Evolutionary conservation across 1,139 yeast genomes (phyloP), one percentile per base, ranked within the genome.

Genomic region (Yamadazyma jaroonii): DNA sequence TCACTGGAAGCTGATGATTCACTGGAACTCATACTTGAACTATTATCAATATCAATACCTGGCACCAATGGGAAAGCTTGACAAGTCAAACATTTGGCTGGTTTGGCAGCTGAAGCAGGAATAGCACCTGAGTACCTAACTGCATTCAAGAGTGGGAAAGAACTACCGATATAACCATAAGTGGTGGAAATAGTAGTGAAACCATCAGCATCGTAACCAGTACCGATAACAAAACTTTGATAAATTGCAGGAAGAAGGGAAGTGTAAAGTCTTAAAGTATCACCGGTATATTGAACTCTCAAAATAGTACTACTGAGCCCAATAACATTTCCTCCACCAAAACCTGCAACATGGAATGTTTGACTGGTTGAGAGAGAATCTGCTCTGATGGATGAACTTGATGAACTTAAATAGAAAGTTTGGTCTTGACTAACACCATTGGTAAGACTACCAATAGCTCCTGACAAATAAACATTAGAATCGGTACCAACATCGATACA

Each of bases 331-430:
- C 64, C 60, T 36, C 47, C 47, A 36, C 69, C 69, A 38, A 53
- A 63, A 25, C 67, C 67, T 17, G 53, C 54, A 23, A 64, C 66
- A 6, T 44, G 53, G 41, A 52, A 54, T 8, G 61, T 56, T 39
- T 48, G 55, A 26, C 52, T 24, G 10, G 41, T 11, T 11, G 53
- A 41, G 12, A 54, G 27, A 6, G 54, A 50, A 23, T 47, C 50
- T n/a, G 53, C 57, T 34, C 50, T 44, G 22, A 61, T 30, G 17
- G 52, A 35, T 2, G 66, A 54, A 4, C 41, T 33, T 1, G 51
- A 15, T 15, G 51, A 35, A 26, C 50, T 47, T 44, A 62, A 45
- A 40, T 53, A 56, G 34, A 60, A 46, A 2, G 52, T 50, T 45
- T 61, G 66, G 20, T 33, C 36, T 3, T 11, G 14, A 27, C 28